Evolutionary conservation across 2,329 filamentous ascomycete genomes (phyloP).

Genomic region (Ustulina deusta): DNA sequence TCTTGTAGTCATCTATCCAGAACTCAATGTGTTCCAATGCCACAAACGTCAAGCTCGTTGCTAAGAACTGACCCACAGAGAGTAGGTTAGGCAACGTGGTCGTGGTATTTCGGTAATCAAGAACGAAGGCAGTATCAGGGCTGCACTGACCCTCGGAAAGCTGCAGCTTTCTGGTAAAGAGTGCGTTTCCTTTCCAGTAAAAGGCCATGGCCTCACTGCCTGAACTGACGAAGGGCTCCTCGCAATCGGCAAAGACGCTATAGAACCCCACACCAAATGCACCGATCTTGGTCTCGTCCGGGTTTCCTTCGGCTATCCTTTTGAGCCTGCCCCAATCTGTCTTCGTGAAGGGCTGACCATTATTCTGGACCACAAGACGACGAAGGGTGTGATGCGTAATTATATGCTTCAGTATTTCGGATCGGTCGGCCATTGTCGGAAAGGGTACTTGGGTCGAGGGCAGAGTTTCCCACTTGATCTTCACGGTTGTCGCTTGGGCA

Average conservation of each 20-base stretch:
- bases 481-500: slow-evolving; percentile 89
- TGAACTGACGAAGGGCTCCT: slow-evolving; percentile 96
- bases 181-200: slow-evolving; percentile 98
- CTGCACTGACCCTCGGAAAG: slow-evolving; percentile 75
- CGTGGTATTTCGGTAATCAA: slow-evolving; percentile 91
- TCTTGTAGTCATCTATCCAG: slow-evolving; percentile 87
- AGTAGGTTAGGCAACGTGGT: slow-evolving; percentile 88
- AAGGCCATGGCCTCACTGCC: slow-evolving; percentile 96
- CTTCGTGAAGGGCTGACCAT: slow-evolving; percentile 86
- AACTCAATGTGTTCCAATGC: slow-evolving; percentile 88
- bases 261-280: slow-evolving; percentile 99
- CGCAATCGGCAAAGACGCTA: slow-evolving; percentile 97
- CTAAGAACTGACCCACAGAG: slow-evolving; percentile 89
- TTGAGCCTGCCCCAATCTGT: slow-evolving; percentile 96
- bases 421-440: slow-evolving; percentile 71
- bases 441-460: slow-evolving; percentile 85
- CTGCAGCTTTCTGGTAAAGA: slow-evolving; percentile 89
- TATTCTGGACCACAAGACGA: slow-evolving; percentile 90
- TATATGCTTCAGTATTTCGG: slow-evolving; percentile 82
- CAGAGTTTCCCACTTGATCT: slow-evolving; percentile 90
- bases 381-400: slow-evolving; percentile 87
- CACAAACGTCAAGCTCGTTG: slow-evolving; percentile 96
- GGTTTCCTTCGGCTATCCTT: slow-evolving; percentile 98
- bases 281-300: slow-evolving; percentile 98
- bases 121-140: slow-evolving; percentile 86